Evolutionary conservation across 2,329 filamentous ascomycete genomes (phyloP).

Genomic region (Akanthomyces uredinophilus): DNA sequence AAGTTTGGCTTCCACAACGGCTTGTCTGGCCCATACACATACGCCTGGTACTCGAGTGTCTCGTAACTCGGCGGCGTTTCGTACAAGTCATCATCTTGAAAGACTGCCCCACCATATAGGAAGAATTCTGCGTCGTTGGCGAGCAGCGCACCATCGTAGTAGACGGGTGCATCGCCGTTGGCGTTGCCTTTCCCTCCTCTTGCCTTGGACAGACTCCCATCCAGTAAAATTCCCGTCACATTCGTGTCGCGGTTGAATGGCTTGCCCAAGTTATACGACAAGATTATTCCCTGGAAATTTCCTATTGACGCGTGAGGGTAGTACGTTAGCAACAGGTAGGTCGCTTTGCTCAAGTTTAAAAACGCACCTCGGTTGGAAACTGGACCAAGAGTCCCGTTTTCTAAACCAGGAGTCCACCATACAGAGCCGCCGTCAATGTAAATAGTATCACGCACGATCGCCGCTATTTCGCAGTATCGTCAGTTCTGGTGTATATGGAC

Average conservation of each 20-base stretch:
- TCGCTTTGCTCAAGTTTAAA: not conserved
- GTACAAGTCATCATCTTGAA: conserved; percentile 30
- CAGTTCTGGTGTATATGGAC: not conserved
- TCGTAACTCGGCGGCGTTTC: conserved; percentile 36
- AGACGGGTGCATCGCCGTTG: conserved; percentile 52
- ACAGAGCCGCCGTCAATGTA: conserved; percentile 61
- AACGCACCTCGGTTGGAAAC: conserved; percentile 35
- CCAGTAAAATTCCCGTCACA: conserved; percentile 44
- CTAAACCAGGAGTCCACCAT: conserved; percentile 46
- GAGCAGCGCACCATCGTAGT: conserved; percentile 59
- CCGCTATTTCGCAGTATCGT: conserved; percentile 34
- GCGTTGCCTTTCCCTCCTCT: conserved; percentile 41
- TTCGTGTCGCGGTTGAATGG: conserved; percentile 51
- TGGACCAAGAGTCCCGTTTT: conserved; percentile 34
- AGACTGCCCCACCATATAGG: conserved; percentile 55
- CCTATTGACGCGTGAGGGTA: conserved; percentile 28
- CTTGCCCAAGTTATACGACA: conserved; percentile 52
- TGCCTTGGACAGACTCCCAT: conserved; percentile 41
- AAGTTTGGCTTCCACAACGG: conserved; percentile 41
- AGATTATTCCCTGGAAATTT: conserved; percentile 48
- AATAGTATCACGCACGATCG: conserved; percentile 54
- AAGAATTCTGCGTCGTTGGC: conserved; percentile 59
- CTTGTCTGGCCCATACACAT: conserved; percentile 44
- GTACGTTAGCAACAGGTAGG: conserved; percentile 7
- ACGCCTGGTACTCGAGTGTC: conserved; percentile 47